Percentiles rank a stretch among this genome's conserved stretches.
Evolutionary conservation across 2,329 filamentous ascomycete genomes (phyloP).

Genomic region (Botrytis porri): DNA sequence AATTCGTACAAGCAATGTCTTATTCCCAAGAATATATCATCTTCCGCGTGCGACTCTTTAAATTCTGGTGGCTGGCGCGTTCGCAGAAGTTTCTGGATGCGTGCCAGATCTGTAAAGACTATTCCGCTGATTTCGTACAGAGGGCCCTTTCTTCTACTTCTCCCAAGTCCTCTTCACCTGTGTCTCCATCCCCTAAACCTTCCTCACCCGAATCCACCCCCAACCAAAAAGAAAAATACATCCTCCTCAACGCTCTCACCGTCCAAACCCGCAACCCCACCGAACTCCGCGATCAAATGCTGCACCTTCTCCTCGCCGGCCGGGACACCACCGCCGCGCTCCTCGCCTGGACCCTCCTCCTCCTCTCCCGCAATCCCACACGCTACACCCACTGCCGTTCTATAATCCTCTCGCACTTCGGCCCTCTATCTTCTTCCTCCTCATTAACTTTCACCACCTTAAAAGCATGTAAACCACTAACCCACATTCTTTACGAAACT

Average conservation of each 20-base stretch:
- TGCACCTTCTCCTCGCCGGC: slow-evolving; percentile 38
- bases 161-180: not conserved
- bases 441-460: not conserved
- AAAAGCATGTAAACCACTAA: slow-evolving; percentile 32
- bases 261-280: slow-evolving; percentile 43
- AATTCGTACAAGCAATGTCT: slow-evolving; percentile 42
- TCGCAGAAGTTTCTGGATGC: slow-evolving; percentile 36
- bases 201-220: not conserved
- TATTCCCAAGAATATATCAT: slow-evolving; percentile 39
- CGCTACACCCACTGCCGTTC: not conserved
- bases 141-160: slow-evolving; percentile 20
- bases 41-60: slow-evolving; percentile 34
- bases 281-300: slow-evolving; percentile 40
- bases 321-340: slow-evolving; percentile 32
- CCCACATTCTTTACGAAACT: slow-evolving; percentile 30
- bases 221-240: slow-evolving; percentile 35
- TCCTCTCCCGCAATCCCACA: not conserved
- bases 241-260: slow-evolving; percentile 50
- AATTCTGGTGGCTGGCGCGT: slow-evolving; percentile 33
- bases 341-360: slow-evolving; percentile 27
- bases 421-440: not conserved
- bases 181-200: not conserved
- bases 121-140: slow-evolving; percentile 33
- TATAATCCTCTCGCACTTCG: not conserved
- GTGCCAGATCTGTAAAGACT: slow-evolving; percentile 31